Conservation (phyloP, 768 basidiomycete species). For the Lactarius pseudohatsudake region DNA sequence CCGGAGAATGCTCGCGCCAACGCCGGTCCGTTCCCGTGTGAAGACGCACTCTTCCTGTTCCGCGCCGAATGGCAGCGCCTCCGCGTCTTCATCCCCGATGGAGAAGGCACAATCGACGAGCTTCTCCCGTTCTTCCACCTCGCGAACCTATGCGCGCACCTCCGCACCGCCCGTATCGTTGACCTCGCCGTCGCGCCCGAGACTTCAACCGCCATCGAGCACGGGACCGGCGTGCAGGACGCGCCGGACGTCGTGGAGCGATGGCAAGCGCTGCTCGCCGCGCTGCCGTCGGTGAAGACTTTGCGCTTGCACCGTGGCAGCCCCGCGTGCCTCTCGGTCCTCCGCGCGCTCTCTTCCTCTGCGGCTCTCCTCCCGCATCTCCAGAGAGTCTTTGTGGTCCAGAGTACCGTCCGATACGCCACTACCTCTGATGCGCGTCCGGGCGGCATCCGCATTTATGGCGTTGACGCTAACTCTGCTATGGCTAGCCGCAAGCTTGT, state of each 20-base stretch:
- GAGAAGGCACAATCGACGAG: not conserved
- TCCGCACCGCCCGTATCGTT: not conserved
- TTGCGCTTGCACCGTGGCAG: not conserved
- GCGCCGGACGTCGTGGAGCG: not conserved
- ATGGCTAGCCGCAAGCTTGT: not conserved
- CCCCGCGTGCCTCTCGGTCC: not conserved
- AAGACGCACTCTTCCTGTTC: conserved; percentile 16
- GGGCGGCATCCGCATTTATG: not conserved
- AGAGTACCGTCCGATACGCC: not conserved
- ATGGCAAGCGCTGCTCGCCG: not conserved
- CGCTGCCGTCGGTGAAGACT: conserved; percentile 8
- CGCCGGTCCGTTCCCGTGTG: not conserved
- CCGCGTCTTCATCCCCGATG: not conserved
- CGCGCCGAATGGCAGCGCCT: conserved; percentile 8
- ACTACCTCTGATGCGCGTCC: too few relatives aligned
- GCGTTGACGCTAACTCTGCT: not conserved
- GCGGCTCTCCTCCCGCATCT: conserved; percentile 9
- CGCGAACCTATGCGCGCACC: not conserved
- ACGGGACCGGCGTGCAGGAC: too few relatives aligned
- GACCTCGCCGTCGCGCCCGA: conserved; percentile 2
- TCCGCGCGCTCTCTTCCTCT: not conserved
- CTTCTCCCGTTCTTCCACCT: conserved; percentile 17
- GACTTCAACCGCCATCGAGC: not conserved
- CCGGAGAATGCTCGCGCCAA: not conserved
- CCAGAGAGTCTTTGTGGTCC: conserved; percentile 8